These are phyloP conservation scores for Penicillium corylophilum DNA, from an alignment of 2,329 filamentous ascomycete genomes.

Conservation along the genomic window DNA sequence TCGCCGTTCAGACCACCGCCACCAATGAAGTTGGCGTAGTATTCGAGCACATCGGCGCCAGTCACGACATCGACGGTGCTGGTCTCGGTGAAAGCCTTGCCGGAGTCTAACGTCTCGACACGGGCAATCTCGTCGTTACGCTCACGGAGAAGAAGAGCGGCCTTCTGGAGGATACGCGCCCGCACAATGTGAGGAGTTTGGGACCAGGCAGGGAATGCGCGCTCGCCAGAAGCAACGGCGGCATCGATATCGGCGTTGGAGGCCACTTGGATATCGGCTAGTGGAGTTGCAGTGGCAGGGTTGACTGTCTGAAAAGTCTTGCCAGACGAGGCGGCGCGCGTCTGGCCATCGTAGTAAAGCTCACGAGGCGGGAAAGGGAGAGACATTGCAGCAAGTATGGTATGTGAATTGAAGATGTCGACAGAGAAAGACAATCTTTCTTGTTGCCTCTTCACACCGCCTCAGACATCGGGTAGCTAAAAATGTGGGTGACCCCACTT, in stretches of 20 bases:
- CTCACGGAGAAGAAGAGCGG: constrained; percentile 69
- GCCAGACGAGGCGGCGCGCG: constrained; percentile 59
- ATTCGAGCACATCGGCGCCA: constrained; percentile 81
- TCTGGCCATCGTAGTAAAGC: constrained; percentile 73
- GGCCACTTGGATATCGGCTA: constrained; percentile 72
- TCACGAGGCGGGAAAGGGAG: constrained; percentile 54
- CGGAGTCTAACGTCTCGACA: constrained; percentile 80
- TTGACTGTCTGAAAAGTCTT: constrained; percentile 70
- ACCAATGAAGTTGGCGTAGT: constrained; percentile 77
- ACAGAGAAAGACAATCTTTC: constrained; percentile 1
- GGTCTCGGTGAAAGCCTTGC: constrained; percentile 82
- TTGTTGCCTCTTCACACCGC: constrained; percentile 3
- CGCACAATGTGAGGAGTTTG: constrained; percentile 71
- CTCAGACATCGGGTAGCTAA: background rate
- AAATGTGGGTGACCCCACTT: background rate
- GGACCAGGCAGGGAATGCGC: constrained; percentile 75
- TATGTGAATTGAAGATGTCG: background rate
- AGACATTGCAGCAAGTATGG: constrained; percentile 25
- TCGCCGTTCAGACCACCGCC: constrained; percentile 78
- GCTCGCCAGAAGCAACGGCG: constrained; percentile 68
- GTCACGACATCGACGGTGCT: constrained; percentile 79
- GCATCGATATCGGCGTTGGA: constrained; percentile 67
- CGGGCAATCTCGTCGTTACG: constrained; percentile 77
- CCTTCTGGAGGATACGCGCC: constrained; percentile 73
- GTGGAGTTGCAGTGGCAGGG: constrained; percentile 66